These are phyloP conservation scores for Gossypium trilobum DNA, from an alignment of 441 rosid species.

Conservation along the genomic window DNA sequence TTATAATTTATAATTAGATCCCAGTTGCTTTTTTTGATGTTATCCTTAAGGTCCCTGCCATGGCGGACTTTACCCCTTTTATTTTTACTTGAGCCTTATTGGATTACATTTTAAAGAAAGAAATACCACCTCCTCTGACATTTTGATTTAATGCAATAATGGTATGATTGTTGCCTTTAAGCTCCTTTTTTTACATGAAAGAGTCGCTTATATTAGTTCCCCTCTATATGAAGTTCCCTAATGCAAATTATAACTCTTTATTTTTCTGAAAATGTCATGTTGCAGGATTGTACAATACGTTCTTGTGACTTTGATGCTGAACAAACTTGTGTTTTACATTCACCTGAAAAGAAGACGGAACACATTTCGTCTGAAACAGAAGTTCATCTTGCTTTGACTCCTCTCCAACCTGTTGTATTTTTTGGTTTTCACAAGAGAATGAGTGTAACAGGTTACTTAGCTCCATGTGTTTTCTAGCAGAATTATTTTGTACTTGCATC, in stretches of 20 bases:
- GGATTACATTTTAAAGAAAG: neutral
- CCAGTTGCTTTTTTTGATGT: neutral
- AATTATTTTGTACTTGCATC: neutral
- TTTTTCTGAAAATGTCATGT: neutral
- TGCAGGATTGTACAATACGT: slow-evolving; percentile 92
- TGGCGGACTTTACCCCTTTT: neutral
- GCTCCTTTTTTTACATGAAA: neutral
- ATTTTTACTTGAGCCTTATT: neutral
- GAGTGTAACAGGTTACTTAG: slow-evolving; percentile 87
- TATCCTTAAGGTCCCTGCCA: neutral
- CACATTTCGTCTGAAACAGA: slow-evolving; percentile 68
- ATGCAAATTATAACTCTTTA: neutral
- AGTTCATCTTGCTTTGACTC: slow-evolving; percentile 95
- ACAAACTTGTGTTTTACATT: slow-evolving; percentile 91
- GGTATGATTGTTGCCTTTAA: neutral
- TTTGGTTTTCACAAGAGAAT: slow-evolving; percentile 86
- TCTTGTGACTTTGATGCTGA: slow-evolving; percentile 95
- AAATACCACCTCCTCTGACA: neutral
- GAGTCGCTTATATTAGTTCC: neutral
- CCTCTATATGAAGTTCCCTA: neutral
- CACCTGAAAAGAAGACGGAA: slow-evolving; percentile 88
- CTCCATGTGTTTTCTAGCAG: neutral
- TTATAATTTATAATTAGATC: neutral
- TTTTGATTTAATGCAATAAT: neutral
- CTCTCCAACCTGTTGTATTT: slow-evolving; percentile 92